Base-by-base conservation (phyloP, 495 filamentous ascomycete species). In the Halenospora varia region DNA sequence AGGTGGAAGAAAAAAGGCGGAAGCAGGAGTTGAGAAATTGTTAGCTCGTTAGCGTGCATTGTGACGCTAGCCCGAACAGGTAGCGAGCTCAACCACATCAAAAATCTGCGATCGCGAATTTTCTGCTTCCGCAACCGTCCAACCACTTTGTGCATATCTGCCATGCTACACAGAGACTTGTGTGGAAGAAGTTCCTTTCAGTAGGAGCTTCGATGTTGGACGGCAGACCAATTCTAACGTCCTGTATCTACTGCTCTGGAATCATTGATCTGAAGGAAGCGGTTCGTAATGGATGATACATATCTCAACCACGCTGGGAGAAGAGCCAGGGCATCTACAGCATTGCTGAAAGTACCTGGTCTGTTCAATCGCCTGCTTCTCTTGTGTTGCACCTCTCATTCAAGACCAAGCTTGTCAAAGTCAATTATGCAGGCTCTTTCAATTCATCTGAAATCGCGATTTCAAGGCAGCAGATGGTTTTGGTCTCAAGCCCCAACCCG, bases 171-270 rank as follows among this genome's bases (percentile, higher is more conserved):
- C 61, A 70, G 77, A 70, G 77, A 69, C 66, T 68, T 73, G 65
- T 24, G 67, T 70, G 57, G 71, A 70, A 60, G 63, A 71, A 72
- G 66, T 61, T 62, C 71, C 83, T 87, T 93, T 93, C 88, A 91
- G 74, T 93, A 89, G 82, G 71, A 62, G 75, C 75, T 70, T 64
- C 66, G 54, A 61, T 70, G 66, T 76, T 75, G 79, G 77, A 82
- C 84, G 88, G 82, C 65, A 93, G 87, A 93, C 71, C 62, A 74
- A 86, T 67, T 64, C 53, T 64, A n/a, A 66, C 87, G 82, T 85
- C 87, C 88, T 86, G 90, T 96, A 96, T 96, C 90, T 96, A 82
- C 90, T 92, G 86, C 90, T 89, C 85, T 90, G 80, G 89, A 88
- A 64, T 62, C 54, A 53, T n/a, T 29, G 51, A 59, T 56, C 64